These are phyloP conservation scores for Stephania cephalantha DNA, from an alignment of 164 flowering plant genomes.

Conservation along the genomic window DNA sequence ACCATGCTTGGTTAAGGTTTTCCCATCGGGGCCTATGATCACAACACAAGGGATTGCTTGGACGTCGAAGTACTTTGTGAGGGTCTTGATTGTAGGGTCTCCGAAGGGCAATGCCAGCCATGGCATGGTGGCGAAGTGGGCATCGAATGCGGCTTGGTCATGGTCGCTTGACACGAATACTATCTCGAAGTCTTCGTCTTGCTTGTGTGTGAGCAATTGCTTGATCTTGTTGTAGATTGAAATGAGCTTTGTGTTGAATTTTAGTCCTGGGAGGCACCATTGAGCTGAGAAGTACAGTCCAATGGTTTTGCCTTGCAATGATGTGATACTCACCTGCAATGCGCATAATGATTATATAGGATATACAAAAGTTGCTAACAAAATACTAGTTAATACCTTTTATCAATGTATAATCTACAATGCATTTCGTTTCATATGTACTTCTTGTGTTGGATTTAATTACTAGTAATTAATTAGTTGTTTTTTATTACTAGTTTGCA, in stretches of 20 bases:
- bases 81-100: slow-evolving; percentile 35
- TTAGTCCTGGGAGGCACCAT: slow-evolving; percentile 51
- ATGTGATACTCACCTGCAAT: slow-evolving; percentile 40
- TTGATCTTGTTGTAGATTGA: slow-evolving; percentile 50
- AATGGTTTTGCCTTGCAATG: slow-evolving; percentile 47
- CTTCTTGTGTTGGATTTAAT: too few species aligned
- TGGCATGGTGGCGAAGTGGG: slow-evolving; percentile 49
- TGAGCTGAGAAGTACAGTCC: slow-evolving; percentile 68
- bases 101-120: slow-evolving; percentile 73
- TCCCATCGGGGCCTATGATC: slow-evolving; percentile 55
- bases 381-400: too few species aligned
- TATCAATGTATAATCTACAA: too few species aligned
- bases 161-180: slow-evolving; percentile 47
- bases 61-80: slow-evolving; percentile 49
- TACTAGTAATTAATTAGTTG: too few species aligned
- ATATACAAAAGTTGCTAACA: too few species aligned
- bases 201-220: slow-evolving; percentile 18
- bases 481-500: too few species aligned
- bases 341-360: too few species aligned
- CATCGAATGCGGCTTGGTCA: slow-evolving; percentile 25
- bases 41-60: slow-evolving; percentile 46
- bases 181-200: slow-evolving; percentile 42
- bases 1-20: slow-evolving; percentile 51
- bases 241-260: slow-evolving; percentile 48
- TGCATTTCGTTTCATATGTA: too few species aligned